A percentile compares a stretch with the other conserved stretches of the same genome.
phyloP scores from a whole-genome alignment of 1,284 basidiomycete species.

The Butyriboletus appendiculatus region DNA sequence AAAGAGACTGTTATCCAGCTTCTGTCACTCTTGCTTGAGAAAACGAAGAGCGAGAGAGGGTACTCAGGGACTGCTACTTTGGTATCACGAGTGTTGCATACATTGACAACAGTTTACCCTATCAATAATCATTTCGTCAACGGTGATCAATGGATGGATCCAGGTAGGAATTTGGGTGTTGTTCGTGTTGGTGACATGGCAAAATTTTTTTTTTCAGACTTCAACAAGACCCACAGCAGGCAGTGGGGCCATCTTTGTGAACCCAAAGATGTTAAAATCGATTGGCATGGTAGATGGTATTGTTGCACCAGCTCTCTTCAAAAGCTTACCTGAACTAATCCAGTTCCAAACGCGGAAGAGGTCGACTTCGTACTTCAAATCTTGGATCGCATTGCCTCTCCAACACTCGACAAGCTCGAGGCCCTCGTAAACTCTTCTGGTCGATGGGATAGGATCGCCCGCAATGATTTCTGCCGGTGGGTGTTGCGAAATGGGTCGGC shows the following conservation, averaged over 20 bases:
- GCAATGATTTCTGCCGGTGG: conserved; percentile 94
- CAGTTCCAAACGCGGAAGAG: conserved; percentile 73
- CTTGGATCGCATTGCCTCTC: conserved; percentile 62
- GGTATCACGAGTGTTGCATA: conserved; percentile 77
- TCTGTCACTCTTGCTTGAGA: conserved; percentile 70
- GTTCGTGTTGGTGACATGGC: not conserved
- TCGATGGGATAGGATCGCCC: conserved; percentile 71
- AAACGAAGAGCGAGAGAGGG: conserved; percentile 88
- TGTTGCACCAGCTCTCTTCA: not conserved
- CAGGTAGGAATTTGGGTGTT: conserved; percentile 48
- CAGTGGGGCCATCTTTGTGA: conserved; percentile 88
- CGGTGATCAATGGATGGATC: conserved; percentile 75
- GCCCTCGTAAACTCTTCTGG: conserved; percentile 55
- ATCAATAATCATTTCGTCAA: conserved; percentile 86
- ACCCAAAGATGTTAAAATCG: conserved; percentile 76
- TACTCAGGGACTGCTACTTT: conserved; percentile 84
- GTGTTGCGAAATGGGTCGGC: conserved; percentile 18
- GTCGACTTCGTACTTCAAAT: conserved; percentile 71
- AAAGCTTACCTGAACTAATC: conserved; percentile 22
- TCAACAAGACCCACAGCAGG: conserved; percentile 71
- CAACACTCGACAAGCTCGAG: conserved; percentile 72
- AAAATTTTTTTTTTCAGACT: conserved; percentile 47
- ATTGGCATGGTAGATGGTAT: conserved; percentile 78
- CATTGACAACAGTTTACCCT: conserved; percentile 80
- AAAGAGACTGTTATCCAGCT: conserved; percentile 71